Evolutionary conservation across 352 stramenopile genomes (phyloP), one percentile per base, ranked within the genome.

Genomic region (Phytopythium oedochilum): DNA sequence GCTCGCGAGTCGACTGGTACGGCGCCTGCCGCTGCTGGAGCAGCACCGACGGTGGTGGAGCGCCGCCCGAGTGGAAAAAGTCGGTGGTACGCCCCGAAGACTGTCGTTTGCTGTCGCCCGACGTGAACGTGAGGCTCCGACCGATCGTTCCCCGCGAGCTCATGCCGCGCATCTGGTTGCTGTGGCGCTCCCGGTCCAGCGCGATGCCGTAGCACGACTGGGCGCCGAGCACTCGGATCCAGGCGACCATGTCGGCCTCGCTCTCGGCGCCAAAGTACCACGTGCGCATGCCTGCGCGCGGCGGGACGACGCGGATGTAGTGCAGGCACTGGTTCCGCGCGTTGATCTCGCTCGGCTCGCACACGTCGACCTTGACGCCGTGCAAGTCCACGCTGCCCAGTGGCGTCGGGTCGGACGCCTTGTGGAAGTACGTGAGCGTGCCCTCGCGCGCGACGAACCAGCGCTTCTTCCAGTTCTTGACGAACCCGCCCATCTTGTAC

Each of bases 391-490:
- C 76, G 14, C 74, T 69, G 2, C 81, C 81, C n/a, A 89, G 59
- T 20, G 83, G 81, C 45, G 78, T 89, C 15, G 76, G 74, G 38
- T 92, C 80, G 3, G 75, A 78, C 7, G 78, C 68, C 14, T 63
- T 73, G 26, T 81, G 62, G 29, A 86, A 94, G 49, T 90, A 94
- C 68, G 78, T 92, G 50, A 94, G 75, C 53, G 87, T 86, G 5
- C 81, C 81, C 36, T 92, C 83, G 9, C 77, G 78, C 18, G 81
- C 78, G 10, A 94, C 81, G 62, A 91, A 92, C 83, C 83, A 94
- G 42, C 83, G 71, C 42, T 85, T 85, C 58, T 90, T 94, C 83
- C 83, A 94, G 65, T 86, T 92, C 46, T 88, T 86, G 23, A 94
- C 73, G 26, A 94, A 90, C 3, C 83, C 83, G 34, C 79, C 83